Conservation (phyloP, 192 early-diverging fungal species). For the Coemansia javaensis region DNA sequence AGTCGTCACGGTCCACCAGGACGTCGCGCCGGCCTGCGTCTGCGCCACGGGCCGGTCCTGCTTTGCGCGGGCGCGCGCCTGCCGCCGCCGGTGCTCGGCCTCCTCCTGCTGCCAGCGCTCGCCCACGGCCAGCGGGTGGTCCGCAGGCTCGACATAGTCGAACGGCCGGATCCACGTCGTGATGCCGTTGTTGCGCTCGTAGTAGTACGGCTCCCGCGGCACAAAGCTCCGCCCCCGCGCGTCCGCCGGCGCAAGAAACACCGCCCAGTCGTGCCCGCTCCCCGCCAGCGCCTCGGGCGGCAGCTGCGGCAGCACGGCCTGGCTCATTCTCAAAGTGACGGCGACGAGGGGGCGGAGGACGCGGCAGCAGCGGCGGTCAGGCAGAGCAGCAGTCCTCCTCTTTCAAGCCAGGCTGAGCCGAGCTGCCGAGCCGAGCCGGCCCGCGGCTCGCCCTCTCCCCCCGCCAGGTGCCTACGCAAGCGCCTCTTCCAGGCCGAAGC, state of each 20-base stretch:
- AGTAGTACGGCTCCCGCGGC: slow-evolving; percentile 35
- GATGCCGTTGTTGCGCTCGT: slow-evolving; percentile 33
- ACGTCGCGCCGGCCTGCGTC: background rate
- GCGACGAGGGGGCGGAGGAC: too few relatives aligned
- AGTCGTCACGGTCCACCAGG: slow-evolving; percentile 29
- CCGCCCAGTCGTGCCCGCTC: slow-evolving; percentile 35
- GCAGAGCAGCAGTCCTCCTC: too few relatives aligned
- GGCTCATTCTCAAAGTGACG: too few relatives aligned
- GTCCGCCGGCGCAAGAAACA: slow-evolving; percentile 23
- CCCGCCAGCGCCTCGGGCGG: slow-evolving; percentile 3
- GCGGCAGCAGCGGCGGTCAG: too few relatives aligned
- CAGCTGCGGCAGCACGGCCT: background rate
- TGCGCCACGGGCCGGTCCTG: slow-evolving; percentile 17
- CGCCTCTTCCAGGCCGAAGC: too few relatives aligned
- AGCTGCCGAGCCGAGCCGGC: too few relatives aligned
- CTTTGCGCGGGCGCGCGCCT: slow-evolving; percentile 7
- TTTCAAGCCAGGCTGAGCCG: too few relatives aligned
- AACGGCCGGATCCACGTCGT: slow-evolving; percentile 48
- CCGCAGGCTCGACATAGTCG: slow-evolving; percentile 16
- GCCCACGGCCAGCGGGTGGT: slow-evolving; percentile 1
- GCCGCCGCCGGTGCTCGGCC: background rate
- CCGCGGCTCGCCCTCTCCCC: too few relatives aligned
- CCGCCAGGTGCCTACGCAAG: too few relatives aligned
- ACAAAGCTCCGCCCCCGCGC: slow-evolving; percentile 1
- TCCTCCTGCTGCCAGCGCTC: slow-evolving; percentile 15